phyloP scores from a whole-genome alignment of 2,329 filamentous ascomycete genomes.

The Epichloe typhina region DNA sequence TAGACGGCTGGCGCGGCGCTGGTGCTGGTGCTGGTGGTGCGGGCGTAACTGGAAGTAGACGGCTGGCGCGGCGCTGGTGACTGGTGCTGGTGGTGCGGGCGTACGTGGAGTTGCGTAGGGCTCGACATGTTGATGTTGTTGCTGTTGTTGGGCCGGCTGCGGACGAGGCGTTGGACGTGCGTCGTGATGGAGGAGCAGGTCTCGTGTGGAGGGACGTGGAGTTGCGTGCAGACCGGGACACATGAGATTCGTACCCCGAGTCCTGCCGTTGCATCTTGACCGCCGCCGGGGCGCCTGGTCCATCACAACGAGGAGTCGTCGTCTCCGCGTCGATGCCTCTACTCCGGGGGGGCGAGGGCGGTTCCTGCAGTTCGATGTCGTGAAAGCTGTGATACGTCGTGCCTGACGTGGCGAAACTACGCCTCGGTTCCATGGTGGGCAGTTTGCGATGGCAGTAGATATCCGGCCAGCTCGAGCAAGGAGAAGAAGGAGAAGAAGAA shows the following conservation, averaged over 20 bases:
- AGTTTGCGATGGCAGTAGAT: too few relatives aligned
- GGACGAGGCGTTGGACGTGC: constrained; percentile 19
- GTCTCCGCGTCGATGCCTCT: constrained; percentile 10
- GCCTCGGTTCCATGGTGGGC: constrained; percentile 4
- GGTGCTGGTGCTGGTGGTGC: constrained; percentile 4
- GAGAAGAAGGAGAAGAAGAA: neutral
- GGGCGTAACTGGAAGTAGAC: constrained; percentile 34
- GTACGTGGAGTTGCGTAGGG: too few relatives aligned
- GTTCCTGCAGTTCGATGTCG: constrained; percentile 34
- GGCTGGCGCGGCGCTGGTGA: constrained; percentile 16
- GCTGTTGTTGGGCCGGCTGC: constrained; percentile 10
- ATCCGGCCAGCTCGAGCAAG: neutral
- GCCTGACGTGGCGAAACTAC: constrained; percentile 32
- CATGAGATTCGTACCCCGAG: constrained; percentile 44
- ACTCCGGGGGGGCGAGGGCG: constrained; percentile 11
- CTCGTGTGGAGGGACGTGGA: constrained; percentile 21
- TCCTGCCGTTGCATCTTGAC: constrained; percentile 40
- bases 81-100: neutral
- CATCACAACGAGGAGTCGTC: too few relatives aligned
- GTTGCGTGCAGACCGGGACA: constrained; percentile 19
- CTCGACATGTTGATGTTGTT: constrained; percentile 13
- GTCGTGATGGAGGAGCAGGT: constrained; percentile 16
- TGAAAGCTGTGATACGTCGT: constrained; percentile 43
- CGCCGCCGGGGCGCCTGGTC: constrained; percentile 13
- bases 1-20: constrained; percentile 24